Conservation (phyloP, 2,329 filamentous ascomycete genomes). For the Byssochlamys sp. region DNA sequence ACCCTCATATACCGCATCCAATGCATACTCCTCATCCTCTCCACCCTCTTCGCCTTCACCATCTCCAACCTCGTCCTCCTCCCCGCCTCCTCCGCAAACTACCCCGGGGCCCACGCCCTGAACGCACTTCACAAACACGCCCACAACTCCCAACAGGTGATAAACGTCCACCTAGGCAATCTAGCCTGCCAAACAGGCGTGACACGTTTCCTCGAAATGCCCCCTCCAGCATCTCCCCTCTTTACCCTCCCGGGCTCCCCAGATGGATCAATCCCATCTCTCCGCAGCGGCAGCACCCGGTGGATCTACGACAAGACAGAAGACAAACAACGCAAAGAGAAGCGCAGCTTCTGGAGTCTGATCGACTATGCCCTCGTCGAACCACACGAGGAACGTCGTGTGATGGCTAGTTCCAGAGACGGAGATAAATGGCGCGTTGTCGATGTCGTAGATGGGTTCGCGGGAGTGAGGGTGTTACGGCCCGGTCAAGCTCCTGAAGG, state of each 20-base stretch:
- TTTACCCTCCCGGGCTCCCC: conserved; percentile 13
- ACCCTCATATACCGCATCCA: conserved; percentile 46
- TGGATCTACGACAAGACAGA: conserved; percentile 56
- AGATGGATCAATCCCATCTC: conserved; percentile 9
- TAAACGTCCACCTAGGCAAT: conserved; percentile 49
- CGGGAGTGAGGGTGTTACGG: conserved; percentile 39
- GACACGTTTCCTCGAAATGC: conserved; percentile 48
- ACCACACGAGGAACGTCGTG: conserved; percentile 15
- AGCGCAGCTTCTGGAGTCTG: conserved; percentile 46
- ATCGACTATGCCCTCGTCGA: conserved; percentile 54
- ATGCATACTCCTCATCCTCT: conserved; percentile 48
- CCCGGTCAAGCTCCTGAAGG: conserved; percentile 28
- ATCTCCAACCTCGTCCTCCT: conserved; percentile 63
- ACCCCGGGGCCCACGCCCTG: conserved; percentile 80
- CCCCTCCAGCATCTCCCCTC: conserved; percentile 11
- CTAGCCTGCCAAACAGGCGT: conserved; percentile 55
- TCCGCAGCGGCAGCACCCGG: conserved; percentile 11
- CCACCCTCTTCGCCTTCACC: conserved; percentile 51
- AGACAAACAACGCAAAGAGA: conserved; percentile 37
- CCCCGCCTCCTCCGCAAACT: conserved; percentile 76
- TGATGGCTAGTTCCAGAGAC: conserved; percentile 27
- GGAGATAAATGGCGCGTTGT: conserved; percentile 44
- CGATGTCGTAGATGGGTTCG: conserved; percentile 43
- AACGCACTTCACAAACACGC: conserved; percentile 28
- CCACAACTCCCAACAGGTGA: conserved; percentile 15